Conservation (phyloP, 2,329 filamentous ascomycete species). For the Cladosporium oxysporum region DNA sequence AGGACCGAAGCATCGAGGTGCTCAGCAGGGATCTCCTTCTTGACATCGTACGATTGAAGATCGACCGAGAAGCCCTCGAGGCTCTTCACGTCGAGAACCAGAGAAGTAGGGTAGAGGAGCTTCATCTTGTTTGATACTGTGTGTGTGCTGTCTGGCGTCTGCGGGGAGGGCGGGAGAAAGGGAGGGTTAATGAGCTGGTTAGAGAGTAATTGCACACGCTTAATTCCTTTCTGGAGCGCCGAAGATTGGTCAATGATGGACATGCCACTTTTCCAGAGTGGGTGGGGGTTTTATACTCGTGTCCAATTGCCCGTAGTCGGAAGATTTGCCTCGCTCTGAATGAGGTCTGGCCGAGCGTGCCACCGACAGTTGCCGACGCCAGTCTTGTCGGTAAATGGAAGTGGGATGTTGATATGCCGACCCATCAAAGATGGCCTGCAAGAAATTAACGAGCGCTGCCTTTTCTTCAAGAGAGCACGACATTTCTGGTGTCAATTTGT, state of each 20-base stretch:
- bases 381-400: conserved; percentile 1
- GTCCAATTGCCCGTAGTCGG: conserved; percentile 9
- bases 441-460: neutral
- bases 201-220: conserved; percentile 9
- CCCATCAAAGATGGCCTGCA: neutral
- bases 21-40: conserved; percentile 56
- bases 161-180: neutral
- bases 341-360: conserved; percentile 18
- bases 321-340: conserved; percentile 18
- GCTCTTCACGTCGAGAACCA: conserved; percentile 56
- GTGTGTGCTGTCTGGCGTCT: neutral
- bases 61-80: conserved; percentile 61
- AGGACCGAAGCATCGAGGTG: conserved; percentile 62
- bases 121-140: conserved; percentile 52
- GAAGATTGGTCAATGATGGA: conserved; percentile 1
- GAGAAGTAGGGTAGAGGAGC: conserved; percentile 66
- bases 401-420: neutral
- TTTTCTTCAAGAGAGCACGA: neutral
- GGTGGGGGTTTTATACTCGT: conserved; percentile 15
- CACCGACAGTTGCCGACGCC: conserved; percentile 15
- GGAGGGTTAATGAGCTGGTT: conserved; percentile 14
- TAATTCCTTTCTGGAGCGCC: conserved; percentile 6
- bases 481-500: conserved; percentile 4
- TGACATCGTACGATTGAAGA: conserved; percentile 63
- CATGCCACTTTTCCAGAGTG: conserved; percentile 9